Evolutionary conservation across 345 rosid genomes (phyloP), one percentile per base, ranked within the genome.

Genomic region (Moricandia arvensis): DNA sequence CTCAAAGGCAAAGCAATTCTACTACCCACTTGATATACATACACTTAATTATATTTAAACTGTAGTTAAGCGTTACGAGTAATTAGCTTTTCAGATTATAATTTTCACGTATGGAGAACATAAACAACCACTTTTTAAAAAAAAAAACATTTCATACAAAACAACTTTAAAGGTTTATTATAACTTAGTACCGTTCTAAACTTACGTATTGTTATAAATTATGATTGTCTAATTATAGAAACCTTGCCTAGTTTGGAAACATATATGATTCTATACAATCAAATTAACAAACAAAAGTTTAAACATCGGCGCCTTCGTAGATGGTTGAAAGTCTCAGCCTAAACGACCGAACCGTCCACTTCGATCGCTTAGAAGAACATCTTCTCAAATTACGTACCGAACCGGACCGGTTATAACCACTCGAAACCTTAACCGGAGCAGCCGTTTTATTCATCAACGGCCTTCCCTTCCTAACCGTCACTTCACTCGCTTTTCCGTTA

Each of bases 301-400:
- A 84, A 43, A 85, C 74, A 47, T 77, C 90, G n/a, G 81, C 73
- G 9, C 97, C 91, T 81, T 94, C 98, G 5, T 90, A 72, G 49
- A 94, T 90, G 12, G 97, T 90, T 75, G 86, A 82, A 62, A 94
- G 81, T 49, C 84, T 78, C 58, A 90, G 85, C 68, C 86, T 70
- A 59, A 91, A 94, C 1, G 98, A 90, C 2, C 95, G 86, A 77
- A 86, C 97, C 43, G 90, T 95, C 66, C 84, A 16, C 68, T 86
- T 94, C 1, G 93, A 85, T 77, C 93, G 83, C 79, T 78, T 82
- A 4, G 98, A 88, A 8, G 91, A 79, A 33, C 75, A 82, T 74
- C 82, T 87, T 24, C 78, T 88, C 51, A 84, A n/a, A 75, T 57
- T 86, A 83, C 86, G 76, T 13, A 80, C 81, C 11, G 96, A 91